A percentile compares a stretch with the other conserved stretches of the same genome.
phyloP scores from a whole-genome alignment of 768 basidiomycete species.

The Rhodocollybia butyracea region DNA sequence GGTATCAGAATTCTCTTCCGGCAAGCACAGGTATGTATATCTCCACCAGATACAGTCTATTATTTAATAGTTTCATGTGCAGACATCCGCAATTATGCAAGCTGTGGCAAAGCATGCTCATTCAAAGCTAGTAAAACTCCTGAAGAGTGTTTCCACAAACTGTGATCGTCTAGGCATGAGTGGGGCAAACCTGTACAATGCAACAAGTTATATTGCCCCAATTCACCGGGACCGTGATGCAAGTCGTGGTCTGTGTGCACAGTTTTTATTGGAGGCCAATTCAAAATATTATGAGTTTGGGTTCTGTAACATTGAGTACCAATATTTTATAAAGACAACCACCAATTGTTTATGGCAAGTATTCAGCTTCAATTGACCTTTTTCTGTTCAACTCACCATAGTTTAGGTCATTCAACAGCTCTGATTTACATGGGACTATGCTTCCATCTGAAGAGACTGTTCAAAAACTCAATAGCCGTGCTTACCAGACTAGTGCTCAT shows the following conservation, averaged over 20 bases:
- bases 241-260: not conserved
- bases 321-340: not conserved
- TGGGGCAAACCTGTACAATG: not conserved
- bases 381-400: not conserved
- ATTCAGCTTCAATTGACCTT: not conserved
- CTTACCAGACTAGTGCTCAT: too few species aligned
- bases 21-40: not conserved
- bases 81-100: not conserved
- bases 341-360: not conserved
- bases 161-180: not conserved
- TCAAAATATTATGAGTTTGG: not conserved
- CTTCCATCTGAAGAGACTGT: not conserved
- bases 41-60: not conserved
- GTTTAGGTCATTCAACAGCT: not conserved
- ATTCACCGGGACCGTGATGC: not conserved
- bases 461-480: not conserved
- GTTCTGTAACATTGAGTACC: not conserved
- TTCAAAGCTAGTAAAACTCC: not conserved
- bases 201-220: not conserved
- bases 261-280: not conserved
- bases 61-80: not conserved
- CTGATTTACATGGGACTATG: not conserved
- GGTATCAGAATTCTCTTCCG: not conserved
- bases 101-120: not conserved
- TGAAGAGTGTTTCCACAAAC: not conserved